phyloP scores from a whole-genome alignment of 2,329 filamentous ascomycete genomes.

The Paracoccidioides lutzii region DNA sequence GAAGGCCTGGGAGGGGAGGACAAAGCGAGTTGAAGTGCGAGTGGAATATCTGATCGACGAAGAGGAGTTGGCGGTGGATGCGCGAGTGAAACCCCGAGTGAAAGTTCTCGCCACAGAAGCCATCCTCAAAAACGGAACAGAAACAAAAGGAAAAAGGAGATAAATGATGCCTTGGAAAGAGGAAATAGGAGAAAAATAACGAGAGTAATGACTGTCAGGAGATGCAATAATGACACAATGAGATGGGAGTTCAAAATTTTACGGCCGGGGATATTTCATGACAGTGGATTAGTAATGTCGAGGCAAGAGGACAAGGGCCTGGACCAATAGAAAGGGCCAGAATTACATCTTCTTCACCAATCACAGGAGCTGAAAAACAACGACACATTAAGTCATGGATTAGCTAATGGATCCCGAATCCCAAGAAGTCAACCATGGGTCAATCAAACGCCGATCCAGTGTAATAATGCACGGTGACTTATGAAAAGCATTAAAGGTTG shows the following conservation, averaged over 20 bases:
- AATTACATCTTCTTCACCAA: neutral
- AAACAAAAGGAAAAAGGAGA: neutral
- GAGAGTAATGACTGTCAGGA: conserved; percentile 1
- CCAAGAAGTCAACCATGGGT: too few species aligned
- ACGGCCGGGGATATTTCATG: too few species aligned
- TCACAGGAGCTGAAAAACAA: too few species aligned
- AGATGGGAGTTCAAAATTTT: too few species aligned
- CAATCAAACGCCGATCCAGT: too few species aligned
- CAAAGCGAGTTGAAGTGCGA: conserved; percentile 45
- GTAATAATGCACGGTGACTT: too few species aligned
- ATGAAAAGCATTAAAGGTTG: too few species aligned
- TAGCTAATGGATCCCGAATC: neutral
- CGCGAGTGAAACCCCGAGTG: conserved; percentile 30
- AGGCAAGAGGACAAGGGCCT: too few species aligned
- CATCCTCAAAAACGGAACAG: conserved; percentile 19
- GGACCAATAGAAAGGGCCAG: neutral
- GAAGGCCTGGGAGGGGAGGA: conserved; percentile 50
- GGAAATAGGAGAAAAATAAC: conserved; percentile 3
- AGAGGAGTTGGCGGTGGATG: conserved; percentile 23
- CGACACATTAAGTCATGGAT: neutral
- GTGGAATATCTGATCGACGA: conserved; percentile 29
- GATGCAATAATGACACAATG: neutral
- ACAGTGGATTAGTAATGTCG: too few species aligned
- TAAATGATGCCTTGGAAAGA: conserved; percentile 6
- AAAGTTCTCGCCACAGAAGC: conserved; percentile 31